Evolutionary conservation across 1,284 basidiomycete genomes (phyloP), one percentile per base, ranked within the genome.

Genomic region (Tylopilus orsonianus): DNA sequence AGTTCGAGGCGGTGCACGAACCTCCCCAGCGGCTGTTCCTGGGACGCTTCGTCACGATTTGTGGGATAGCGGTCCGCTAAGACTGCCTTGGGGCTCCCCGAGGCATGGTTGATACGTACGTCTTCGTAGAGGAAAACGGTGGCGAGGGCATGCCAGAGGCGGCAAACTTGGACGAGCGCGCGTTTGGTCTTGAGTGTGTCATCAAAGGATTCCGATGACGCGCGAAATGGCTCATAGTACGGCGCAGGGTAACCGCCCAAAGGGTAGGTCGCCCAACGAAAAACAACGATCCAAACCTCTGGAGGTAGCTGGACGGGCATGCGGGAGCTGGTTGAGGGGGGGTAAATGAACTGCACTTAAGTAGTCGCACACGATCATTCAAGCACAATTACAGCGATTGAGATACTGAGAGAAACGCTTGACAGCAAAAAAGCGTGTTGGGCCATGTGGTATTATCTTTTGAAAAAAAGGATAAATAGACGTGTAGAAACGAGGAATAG

Each of bases 1-100:
- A 86, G 69, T 41, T 77, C 75, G 32, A 76, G 73, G 49, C 84
- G 78, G 44, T 72, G 76, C 48, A 85, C 73, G 39, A 54, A 57
- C 43, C 32, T 48, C 12, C 73, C 78, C 56, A 69, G 54, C 61
- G 68, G 35, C 18, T 34, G 41, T 67, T 67, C 61, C 65, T 64
- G 47, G 42, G 29, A 39, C 7, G 32, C 22, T 36, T 34, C 42
- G 13, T 34, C 42, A 10, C 46, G 52, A 38, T 61, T 61, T 27
- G 49, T 50, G 12, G 57, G 58, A 30, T 58, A 56, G 18, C 52
- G 45, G 42, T 54, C 54, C 35, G 58, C 46, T 43, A 73, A 54
- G 35, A 65, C 54, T 48, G 59, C 52, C 48, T 63, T 64, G 39
- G 78, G 67, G 27, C 60, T 57, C 36, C 50, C 46, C 19, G 58